Evolutionary conservation across 257 asterid genomes (phyloP).

Genomic region (Solanum bukasovii): DNA sequence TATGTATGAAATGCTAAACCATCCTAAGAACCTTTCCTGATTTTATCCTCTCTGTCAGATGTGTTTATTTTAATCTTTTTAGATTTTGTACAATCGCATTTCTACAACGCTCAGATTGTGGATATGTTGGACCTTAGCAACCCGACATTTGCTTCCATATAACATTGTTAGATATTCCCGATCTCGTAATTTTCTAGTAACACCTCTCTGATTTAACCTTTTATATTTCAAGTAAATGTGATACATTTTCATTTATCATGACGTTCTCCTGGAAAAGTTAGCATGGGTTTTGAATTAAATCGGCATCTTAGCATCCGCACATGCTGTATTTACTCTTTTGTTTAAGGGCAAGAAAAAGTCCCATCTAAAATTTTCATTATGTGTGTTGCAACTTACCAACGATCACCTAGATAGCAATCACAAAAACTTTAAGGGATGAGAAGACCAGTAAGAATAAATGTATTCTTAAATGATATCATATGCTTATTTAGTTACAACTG

Average conservation of each 20-base stretch:
- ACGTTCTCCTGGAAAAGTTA: background rate
- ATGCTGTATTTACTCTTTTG: background rate
- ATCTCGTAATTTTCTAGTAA: background rate
- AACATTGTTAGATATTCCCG: background rate
- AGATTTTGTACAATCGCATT: background rate
- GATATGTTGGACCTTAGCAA: background rate
- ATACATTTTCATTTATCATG: background rate
- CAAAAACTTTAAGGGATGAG: background rate
- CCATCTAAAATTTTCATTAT: background rate
- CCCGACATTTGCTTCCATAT: background rate
- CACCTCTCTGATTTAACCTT: background rate
- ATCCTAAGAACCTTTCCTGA: background rate
- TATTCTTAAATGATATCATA: background rate
- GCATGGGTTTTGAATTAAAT: background rate
- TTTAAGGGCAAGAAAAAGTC: background rate
- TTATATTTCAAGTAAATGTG: background rate
- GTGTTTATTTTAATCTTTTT: background rate
- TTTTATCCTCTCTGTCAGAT: background rate
- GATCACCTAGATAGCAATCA: background rate
- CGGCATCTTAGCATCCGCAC: background rate
- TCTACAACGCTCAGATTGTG: background rate
- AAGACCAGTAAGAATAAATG: background rate
- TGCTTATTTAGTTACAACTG: background rate
- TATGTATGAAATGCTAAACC: background rate
- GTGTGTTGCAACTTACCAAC: background rate